Base-by-base conservation (phyloP, 768 basidiomycete genomes). In the Lentinus brumalis region DNA sequence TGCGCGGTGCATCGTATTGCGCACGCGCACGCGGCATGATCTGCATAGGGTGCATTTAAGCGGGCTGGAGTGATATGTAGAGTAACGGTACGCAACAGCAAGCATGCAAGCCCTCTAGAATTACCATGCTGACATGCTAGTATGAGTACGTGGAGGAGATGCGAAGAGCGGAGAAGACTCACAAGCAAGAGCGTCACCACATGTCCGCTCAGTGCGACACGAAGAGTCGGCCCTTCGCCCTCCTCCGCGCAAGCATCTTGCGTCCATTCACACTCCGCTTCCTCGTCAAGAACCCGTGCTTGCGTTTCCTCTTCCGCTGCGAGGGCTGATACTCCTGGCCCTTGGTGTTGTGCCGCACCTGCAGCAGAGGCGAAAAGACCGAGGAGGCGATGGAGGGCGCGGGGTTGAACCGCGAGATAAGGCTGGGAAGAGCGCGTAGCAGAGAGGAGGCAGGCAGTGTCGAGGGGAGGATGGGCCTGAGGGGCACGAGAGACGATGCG, bases 281-380 rank as follows among this genome's bases (percentile, higher is more conserved):
- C 60, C 95, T 78, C 0, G 88, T 83, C 38, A 98, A 81, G 74
- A 96, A 98, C 6, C 96, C 96, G 71, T 93, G 91, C 72, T 89
- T 94, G 67, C 94, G 83, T 79, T 98, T 98, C 66, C 96, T 79
- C 70, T 91, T 92, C 44, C 95, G 83, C 74, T 96, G 94, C 0
- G 91, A 94, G n/a, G 96, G 96, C 72, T 98, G 96, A 68, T 98
- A 98, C 75, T 96, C 93, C n/a, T 86, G 83, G 46, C 96, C 96
- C 46, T 86, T 84, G 31, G 88, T 82, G 32, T 79, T 79, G 70
- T 82, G 86, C 7, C 94, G 87, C 42, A 82, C 75, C 66, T 88
- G 85, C 35, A 80, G 74, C 8, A 82, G 70, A 2, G 79, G 74
- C 42, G 75, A 70, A 61, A 79, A 72, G 49, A 79, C 66, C 26